Conservation (phyloP, 371 early-diverging fungal species). For the Thermomucor indicae-seudaticae region DNA sequence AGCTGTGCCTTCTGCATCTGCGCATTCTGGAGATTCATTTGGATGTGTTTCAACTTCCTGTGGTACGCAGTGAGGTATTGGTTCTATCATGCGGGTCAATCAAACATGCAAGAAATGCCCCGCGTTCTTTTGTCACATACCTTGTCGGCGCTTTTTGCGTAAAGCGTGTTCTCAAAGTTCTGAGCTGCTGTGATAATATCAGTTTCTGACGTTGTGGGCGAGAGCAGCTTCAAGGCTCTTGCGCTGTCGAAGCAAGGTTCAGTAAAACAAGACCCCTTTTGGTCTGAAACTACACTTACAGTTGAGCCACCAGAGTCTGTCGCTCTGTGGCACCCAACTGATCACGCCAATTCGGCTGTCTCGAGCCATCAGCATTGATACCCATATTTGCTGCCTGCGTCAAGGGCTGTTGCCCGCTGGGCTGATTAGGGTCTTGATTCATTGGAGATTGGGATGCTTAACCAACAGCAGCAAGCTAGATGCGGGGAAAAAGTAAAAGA, state of each 20-base stretch:
- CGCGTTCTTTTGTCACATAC: slow-evolving; percentile 13
- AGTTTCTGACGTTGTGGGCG: slow-evolving; percentile 29
- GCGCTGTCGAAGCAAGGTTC: slow-evolving; percentile 12
- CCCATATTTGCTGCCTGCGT: too few species aligned
- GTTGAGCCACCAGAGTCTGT: slow-evolving; percentile 30
- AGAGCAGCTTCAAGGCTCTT: slow-evolving; percentile 30
- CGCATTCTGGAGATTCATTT: slow-evolving; percentile 21
- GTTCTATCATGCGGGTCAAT: slow-evolving; percentile 18
- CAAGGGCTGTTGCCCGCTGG: too few species aligned
- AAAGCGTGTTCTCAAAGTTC: slow-evolving; percentile 37
- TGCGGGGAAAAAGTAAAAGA: too few species aligned
- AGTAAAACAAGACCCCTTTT: neutral
- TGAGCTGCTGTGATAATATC: slow-evolving; percentile 36
- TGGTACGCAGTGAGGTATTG: slow-evolving; percentile 36
- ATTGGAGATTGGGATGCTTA: too few species aligned
- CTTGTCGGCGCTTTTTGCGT: slow-evolving; percentile 35
- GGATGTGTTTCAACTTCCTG: slow-evolving; percentile 35
- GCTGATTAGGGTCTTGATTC: too few species aligned
- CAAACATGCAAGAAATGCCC: neutral
- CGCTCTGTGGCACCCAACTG: slow-evolving; percentile 35
- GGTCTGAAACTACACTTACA: slow-evolving; percentile 22
- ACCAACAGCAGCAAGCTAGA: too few species aligned
- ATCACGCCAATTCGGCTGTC: slow-evolving; percentile 45
- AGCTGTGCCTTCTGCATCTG: slow-evolving; percentile 16
- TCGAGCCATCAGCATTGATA: too few species aligned